phyloP scores from a whole-genome alignment of 495 filamentous ascomycete genomes.

The Podospora australis region DNA sequence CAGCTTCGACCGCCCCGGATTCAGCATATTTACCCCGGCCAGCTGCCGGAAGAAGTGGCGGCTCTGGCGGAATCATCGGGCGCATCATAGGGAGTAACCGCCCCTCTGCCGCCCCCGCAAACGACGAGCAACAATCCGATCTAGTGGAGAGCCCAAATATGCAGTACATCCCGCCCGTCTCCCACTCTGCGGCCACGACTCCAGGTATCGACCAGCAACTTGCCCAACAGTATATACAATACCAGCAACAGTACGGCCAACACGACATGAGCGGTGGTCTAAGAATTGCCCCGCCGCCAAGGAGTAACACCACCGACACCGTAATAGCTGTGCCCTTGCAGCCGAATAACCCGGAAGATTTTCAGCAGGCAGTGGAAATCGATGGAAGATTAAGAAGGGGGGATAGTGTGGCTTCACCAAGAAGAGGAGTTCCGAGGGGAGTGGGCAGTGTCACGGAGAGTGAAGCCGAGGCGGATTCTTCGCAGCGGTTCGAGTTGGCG shows the following conservation, averaged over 20 bases:
- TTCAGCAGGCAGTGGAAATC: not conserved
- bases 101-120: not conserved
- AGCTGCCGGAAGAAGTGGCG: not conserved
- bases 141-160: not conserved
- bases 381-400: not conserved
- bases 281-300: no score
- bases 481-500: no score
- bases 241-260: not conserved
- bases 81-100: not conserved
- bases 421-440: slow-evolving; percentile 17
- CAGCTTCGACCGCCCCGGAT: not conserved
- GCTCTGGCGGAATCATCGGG: not conserved
- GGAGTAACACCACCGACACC: no score
- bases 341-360: not conserved
- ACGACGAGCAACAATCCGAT: not conserved
- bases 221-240: not conserved
- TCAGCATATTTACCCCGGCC: not conserved
- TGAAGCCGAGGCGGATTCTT: no score
- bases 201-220: not conserved
- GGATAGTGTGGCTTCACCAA: not conserved
- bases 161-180: no score
- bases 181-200: not conserved
- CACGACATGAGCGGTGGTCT: no score
- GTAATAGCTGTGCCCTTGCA: not conserved
- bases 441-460: slow-evolving; percentile 24